Base-by-base conservation (phyloP, 352 stramenopile species). In the Globisporangium heterothallicum region DNA sequence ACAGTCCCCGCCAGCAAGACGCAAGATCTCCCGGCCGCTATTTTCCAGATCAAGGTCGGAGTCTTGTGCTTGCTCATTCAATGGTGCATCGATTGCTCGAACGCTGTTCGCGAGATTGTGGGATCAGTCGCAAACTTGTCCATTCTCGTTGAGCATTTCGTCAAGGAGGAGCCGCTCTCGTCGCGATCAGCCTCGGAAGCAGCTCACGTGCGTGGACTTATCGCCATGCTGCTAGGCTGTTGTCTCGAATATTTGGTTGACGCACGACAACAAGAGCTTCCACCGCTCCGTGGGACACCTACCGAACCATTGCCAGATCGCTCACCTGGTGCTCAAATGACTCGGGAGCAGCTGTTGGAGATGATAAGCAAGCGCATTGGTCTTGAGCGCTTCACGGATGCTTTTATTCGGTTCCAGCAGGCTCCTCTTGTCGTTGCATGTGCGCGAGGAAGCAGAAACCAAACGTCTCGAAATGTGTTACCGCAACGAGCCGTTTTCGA, bases 391-490 rank as follows among this genome's bases (percentile, higher is more conserved):
- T 88, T 92, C 42, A 84, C 72, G n/a, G 78, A 84, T 48, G 68
- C 68, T 9, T 68, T 92, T 12, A 59, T 85, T n/a, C 64, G 68
- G 24, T 81, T 87, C 56, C 78, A 89, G 42, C 77, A 91, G 65
- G 66, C 61, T 14, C 59, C 72, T 2, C 62, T 66, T 29, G 51
- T 84, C 18, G 8, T 86, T 30, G 50, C 66, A 12, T 88, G 77
- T 56, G 65, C 63, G 2, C 74, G 59, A 18, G 56, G 54, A 16
- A 82, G 64, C 49, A 68, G 59, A 12, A 56, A 61, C 4, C 73
- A 84, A 26, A 70, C 61, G 19, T 71, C 68, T 6, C 66, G 76
- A 2, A 53, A 54, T 10, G 10, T 84, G 3, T 52, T 86, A 7
- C 52, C 64, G 4, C 69, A 74, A 25, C 68, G 54, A 18, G 59